These are phyloP conservation scores for Russula compacta DNA, from an alignment of 768 basidiomycete species.

Conservation along the genomic window DNA sequence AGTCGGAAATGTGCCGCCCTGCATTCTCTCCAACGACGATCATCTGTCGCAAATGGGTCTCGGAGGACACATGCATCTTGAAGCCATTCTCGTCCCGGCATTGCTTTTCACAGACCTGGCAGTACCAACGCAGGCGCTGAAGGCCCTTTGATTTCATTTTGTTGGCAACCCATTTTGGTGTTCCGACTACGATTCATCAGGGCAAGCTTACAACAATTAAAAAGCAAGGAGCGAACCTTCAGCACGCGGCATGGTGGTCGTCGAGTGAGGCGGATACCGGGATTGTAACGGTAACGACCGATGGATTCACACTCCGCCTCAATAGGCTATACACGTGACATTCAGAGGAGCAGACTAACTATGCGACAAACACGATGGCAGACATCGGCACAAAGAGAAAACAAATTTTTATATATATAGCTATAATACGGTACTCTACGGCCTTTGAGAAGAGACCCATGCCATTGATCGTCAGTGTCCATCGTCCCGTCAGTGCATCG, in stretches of 20 bases:
- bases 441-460: background rate
- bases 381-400: background rate
- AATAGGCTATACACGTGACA: background rate
- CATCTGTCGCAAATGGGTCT: conserved; percentile 93
- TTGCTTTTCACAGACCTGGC: conserved; percentile 98
- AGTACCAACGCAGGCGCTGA: conserved; percentile 95
- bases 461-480: too few species aligned
- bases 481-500: too few species aligned
- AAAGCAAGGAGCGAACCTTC: conserved; percentile 4
- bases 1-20: conserved; percentile 84
- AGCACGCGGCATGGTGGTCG: conserved; percentile 18
- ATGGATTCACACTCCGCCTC: background rate
- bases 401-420: background rate
- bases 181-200: conserved; percentile 48
- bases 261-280: background rate
- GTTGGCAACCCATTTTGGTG: conserved; percentile 85
- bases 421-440: background rate
- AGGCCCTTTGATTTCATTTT: conserved; percentile 97
- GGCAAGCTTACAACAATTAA: background rate
- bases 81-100: conserved; percentile 99
- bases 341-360: background rate
- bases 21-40: conserved; percentile 93
- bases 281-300: background rate
- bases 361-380: too few species aligned
- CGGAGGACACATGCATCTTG: conserved; percentile 86